A percentile compares a stretch with the other conserved stretches of the same genome.
Conservation (phyloP, 139 green algal genomes). For the Coccomyxa sp. region DNA sequence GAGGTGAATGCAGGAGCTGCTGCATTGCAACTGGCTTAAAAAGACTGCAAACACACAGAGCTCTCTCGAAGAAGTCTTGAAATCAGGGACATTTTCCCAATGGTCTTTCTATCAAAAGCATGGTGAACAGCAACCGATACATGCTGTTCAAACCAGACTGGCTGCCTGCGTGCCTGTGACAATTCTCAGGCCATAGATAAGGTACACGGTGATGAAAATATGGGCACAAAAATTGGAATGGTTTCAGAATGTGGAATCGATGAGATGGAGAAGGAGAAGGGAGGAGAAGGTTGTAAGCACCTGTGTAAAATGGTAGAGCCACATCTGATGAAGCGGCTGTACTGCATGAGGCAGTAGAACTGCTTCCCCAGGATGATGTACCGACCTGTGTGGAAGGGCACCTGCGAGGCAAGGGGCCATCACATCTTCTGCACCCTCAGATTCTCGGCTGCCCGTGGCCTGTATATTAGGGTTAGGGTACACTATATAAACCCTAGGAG, state of each 20-base stretch:
- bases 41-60: no score
- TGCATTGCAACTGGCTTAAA: no score
- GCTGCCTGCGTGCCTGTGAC: neutral
- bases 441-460: no score
- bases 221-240: neutral
- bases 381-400: constrained; percentile 3
- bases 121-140: neutral
- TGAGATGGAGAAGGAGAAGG: neutral
- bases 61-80: no score
- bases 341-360: constrained; percentile 10
- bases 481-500: no score
- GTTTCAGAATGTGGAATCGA: neutral
- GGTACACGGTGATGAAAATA: neutral
- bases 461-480: no score
- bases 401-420: neutral
- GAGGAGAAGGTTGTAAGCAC: neutral
- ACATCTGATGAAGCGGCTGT: constrained; percentile 3
- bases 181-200: neutral
- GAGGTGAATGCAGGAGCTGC: no score
- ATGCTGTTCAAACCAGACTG: neutral
- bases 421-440: no score
- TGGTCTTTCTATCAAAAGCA: neutral
- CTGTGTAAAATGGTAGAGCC: constrained; percentile 3
- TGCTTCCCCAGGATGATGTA: constrained; percentile 1
- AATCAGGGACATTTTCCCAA: no score